Conservation (phyloP, 78 protist genomes). For the Dictyostelium intermedium region DNA sequence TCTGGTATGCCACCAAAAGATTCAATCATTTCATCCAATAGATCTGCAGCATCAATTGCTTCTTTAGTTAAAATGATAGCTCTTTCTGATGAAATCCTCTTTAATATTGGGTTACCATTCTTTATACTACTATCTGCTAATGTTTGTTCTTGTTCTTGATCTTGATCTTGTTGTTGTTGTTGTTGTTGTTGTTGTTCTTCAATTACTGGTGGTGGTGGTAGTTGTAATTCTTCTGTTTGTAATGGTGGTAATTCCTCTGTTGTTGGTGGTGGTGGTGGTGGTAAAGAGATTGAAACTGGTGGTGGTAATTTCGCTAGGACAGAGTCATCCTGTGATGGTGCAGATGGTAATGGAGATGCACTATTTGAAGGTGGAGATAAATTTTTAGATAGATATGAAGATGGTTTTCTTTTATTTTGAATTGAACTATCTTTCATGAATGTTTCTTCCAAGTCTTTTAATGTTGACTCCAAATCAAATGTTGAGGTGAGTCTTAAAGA, state of each 20-base stretch:
- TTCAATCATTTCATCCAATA: slow-evolving; percentile 67
- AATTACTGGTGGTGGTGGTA: not conserved
- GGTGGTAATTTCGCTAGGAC: not conserved
- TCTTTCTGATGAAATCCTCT: slow-evolving; percentile 3
- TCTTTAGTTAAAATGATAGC: slow-evolving; percentile 30
- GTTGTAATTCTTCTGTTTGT: not conserved
- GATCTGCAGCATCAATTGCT: slow-evolving; percentile 69
- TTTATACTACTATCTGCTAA: not conserved
- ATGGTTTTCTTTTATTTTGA: slow-evolving; percentile 53
- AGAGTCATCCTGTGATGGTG: not conserved
- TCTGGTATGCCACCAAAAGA: slow-evolving; percentile 45
- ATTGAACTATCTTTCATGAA: slow-evolving; percentile 7
- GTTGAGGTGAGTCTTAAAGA: slow-evolving; percentile 41
- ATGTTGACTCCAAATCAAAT: slow-evolving; percentile 54
- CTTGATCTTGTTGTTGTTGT: not conserved
- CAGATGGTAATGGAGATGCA: not conserved
- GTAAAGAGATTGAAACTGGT: not conserved
- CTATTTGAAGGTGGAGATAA: slow-evolving; percentile 8
- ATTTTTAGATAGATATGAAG: slow-evolving; percentile 4
- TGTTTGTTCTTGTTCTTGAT: not conserved
- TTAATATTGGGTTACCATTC: not conserved
- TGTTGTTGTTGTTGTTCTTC: not conserved
- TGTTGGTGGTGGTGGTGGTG: not conserved
- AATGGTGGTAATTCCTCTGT: not conserved
- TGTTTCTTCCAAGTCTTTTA: slow-evolving; percentile 64